Evolutionary conservation across 2,329 filamentous ascomycete genomes (phyloP), one percentile per base, ranked within the genome.

Genomic region (Rhynchosporium secalis): DNA sequence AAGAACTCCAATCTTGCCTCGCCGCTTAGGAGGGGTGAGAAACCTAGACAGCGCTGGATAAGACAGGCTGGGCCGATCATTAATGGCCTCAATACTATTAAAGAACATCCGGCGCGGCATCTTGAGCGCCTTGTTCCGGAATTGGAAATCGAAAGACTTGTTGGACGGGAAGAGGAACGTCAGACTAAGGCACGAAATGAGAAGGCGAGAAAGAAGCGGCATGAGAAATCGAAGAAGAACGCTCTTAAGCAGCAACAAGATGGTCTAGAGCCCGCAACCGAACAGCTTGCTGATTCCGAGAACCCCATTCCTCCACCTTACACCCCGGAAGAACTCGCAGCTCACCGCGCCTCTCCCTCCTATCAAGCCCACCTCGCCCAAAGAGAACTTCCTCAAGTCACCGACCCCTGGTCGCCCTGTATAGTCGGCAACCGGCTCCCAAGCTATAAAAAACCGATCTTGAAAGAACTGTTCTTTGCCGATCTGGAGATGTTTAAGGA

Each of bases 31-130:
- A 51, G 38, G 12, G n/a, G 40, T 3, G 28, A 31, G n/a, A 15
- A 45, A 36, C 33, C 33, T 10, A 36, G 33, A 36, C 33, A 36
- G 4, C 45, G 52, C 10, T 68, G 60, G 56, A 31, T 52, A 3
- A 60, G 45, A 20, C 57, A 45, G 43, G 60, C 58, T 52, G 62
- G 63, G 12, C 31, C 49, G 3, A 45, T 67, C 1, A 64, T 69
- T 20, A 31, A 51, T 62, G 60, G 60, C 13, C 31, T 54, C 10
- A 41, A 49, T 47, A n/a, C 51, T 40, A 45, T 48, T 10, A 49
- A 29, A 33, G 54, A 57, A 28, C 60, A 61, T 38, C 60, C 60
- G 20, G 43, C 52, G 28, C 15, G 38, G 9, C 20, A 31, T 28
- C 57, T 59, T 2, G 57, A 51, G 13, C 46, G 46, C 1, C 31